These are phyloP conservation scores for Plasmodium knowlesi DNA, from an alignment of 169 alveolate genomes.

Conservation along the genomic window DNA sequence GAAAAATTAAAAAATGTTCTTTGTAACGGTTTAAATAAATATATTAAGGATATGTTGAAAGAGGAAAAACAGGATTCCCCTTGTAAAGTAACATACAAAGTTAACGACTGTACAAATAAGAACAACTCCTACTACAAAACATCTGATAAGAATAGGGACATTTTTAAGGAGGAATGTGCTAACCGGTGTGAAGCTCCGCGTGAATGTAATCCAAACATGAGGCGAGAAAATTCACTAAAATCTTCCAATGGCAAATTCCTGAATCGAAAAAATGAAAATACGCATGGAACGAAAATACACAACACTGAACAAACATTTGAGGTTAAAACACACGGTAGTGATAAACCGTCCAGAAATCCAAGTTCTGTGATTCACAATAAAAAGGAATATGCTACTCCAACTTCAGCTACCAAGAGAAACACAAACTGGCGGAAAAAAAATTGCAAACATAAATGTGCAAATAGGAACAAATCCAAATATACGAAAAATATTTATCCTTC, in stretches of 20 bases:
- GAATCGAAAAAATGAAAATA: not conserved
- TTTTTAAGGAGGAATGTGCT: not conserved
- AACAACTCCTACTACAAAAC: not conserved
- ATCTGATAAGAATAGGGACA: not conserved
- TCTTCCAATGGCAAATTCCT: not conserved
- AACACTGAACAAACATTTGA: not conserved
- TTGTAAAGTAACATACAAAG: not conserved
- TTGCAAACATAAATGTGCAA: not conserved
- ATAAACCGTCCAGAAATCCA: not conserved
- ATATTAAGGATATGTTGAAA: slow-evolving; percentile 34
- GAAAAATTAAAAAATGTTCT: slow-evolving; percentile 68
- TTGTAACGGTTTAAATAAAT: slow-evolving; percentile 48
- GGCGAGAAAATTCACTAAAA: not conserved
- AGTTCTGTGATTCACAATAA: not conserved
- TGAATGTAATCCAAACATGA: not conserved
- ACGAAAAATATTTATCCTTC: not conserved
- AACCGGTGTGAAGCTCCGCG: not conserved
- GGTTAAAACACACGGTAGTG: not conserved
- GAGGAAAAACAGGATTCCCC: not conserved
- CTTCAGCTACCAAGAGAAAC: not conserved
- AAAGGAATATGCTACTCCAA: not conserved
- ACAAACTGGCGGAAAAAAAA: not conserved
- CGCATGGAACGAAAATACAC: not conserved
- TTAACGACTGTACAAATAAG: not conserved
- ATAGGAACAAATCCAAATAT: not conserved